Base-by-base conservation (phyloP, 768 basidiomycete species). In the Tricholoma bakamatsutake region DNA sequence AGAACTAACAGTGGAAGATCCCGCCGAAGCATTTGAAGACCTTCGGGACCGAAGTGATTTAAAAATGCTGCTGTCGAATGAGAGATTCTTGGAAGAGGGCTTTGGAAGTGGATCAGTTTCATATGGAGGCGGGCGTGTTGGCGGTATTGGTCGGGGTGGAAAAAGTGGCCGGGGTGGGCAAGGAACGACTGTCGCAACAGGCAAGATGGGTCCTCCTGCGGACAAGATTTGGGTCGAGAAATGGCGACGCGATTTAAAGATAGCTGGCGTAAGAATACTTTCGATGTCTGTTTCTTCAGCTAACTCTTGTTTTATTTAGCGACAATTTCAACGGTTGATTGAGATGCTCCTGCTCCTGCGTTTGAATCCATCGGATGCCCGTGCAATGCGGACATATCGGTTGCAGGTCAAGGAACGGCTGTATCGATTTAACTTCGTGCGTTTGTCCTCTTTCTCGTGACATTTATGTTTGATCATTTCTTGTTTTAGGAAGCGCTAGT, bases 1-100 rank as follows among this genome's bases (percentile, higher is more conserved):
- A n/a, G 96, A 98, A 69, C 73, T 98, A 40, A 97, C 94, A 1
- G 90, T 99, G 18, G 97, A 99, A 72, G 97, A 99, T 68, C 97
- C 97, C 1, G 93, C 93, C 0, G 97, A 99, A 72, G 90, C 92
- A 9, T 98, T 99, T 65, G 96, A 98, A 68, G 97, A 98, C 68
- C 79, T 98, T 42, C 78, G 96, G 33, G 97, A 98, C 72, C 87
- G 91, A 53, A 90, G 88, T 61, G 97, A 99, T 68, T 77, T 98
- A 17, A 74, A 79, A 59, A 88, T 89, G 80, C 76, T 98, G 17
- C 76, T 91, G 12, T 68, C 74, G 0, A 72, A 86, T 59, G 73
- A 79, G 53, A 74, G 72, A 43, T 90, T 95, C 67, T 82, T 88
- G 74, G 70, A 76, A 28, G 89, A 93, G 68, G 90, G 77, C 2